Percentiles rank a stretch among this genome's conserved stretches.
These are phyloP conservation scores for Plasmodium berghei DNA, from an alignment of 169 alveolate genomes.

Conservation along the genomic window DNA sequence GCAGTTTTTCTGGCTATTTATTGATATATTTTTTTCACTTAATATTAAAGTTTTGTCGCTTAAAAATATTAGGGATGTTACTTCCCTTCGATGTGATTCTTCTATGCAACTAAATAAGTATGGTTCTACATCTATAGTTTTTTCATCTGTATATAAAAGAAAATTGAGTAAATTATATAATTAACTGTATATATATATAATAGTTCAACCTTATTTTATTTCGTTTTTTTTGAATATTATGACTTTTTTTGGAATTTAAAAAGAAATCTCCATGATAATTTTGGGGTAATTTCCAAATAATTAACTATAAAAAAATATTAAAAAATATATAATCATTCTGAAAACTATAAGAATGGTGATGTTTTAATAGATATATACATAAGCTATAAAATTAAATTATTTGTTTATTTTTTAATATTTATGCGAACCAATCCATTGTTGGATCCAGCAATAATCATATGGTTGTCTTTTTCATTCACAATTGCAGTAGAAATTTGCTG, in stretches of 20 bases:
- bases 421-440: slow-evolving; percentile 66
- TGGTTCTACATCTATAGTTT: slow-evolving; percentile 68
- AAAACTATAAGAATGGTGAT: neutral
- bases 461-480: slow-evolving; percentile 52
- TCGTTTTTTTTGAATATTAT: neutral
- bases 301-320: slow-evolving; percentile 18
- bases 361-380: neutral
- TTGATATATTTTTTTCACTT: slow-evolving; percentile 59
- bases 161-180: neutral
- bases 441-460: slow-evolving; percentile 71
- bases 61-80: slow-evolving; percentile 54
- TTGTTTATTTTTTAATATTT: neutral
- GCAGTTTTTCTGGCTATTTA: slow-evolving; percentile 44
- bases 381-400: neutral
- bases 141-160: slow-evolving; percentile 31
- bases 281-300: slow-evolving; percentile 69
- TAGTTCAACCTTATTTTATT: no score
- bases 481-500: slow-evolving; percentile 74
- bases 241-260: slow-evolving; percentile 62
- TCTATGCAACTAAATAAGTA: slow-evolving; percentile 66
- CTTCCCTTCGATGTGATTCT: slow-evolving; percentile 72
- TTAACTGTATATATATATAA: slow-evolving; percentile 2
- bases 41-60: slow-evolving; percentile 48
- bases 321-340: neutral
- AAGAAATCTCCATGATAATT: slow-evolving; percentile 48